Evolutionary conservation across 306 rosid species (phyloP).

Genomic region (Mucuna pruriens): DNA sequence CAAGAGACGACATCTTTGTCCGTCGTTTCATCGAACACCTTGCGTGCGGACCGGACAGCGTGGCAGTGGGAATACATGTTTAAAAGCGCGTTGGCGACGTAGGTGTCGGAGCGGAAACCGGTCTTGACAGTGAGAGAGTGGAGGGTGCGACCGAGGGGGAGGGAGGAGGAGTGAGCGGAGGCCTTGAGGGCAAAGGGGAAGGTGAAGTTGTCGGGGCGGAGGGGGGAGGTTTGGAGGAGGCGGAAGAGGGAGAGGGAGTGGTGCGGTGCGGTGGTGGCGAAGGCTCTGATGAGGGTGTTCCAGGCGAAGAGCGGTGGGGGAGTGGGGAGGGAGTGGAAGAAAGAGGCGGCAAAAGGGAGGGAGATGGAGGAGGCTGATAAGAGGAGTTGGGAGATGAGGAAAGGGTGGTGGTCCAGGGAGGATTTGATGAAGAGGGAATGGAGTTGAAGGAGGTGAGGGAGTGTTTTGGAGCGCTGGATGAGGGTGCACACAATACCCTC

Average conservation of each 20-base stretch:
- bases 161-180: conserved; percentile 43
- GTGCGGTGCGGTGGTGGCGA: conserved; percentile 36
- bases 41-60: conserved; percentile 29
- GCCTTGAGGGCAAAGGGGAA: conserved; percentile 64
- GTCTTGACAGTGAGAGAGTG: conserved; percentile 54
- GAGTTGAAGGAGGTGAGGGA: conserved; percentile 50
- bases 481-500: conserved; percentile 35
- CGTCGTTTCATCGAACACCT: conserved; percentile 61
- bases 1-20: conserved; percentile 66
- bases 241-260: conserved; percentile 50
- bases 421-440: conserved; percentile 52
- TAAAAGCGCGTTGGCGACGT: conserved; percentile 54
- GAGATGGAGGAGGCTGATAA: conserved; percentile 45
- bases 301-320: conserved; percentile 58
- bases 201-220: conserved; percentile 56
- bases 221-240: conserved; percentile 36
- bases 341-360: conserved; percentile 27
- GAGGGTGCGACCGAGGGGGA: conserved; percentile 41
- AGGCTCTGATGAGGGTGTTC: conserved; percentile 55
- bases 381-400: conserved; percentile 35
- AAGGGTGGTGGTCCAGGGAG: conserved; percentile 40
- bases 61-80: conserved; percentile 50
- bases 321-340: conserved; percentile 49
- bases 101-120: conserved; percentile 43
- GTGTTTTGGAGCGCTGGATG: conserved; percentile 30